A percentile compares a stretch with the other conserved stretches of the same genome.
Evolutionary conservation across 2,329 filamentous ascomycete genomes (phyloP).

Genomic region (Peltaster fructicola): DNA sequence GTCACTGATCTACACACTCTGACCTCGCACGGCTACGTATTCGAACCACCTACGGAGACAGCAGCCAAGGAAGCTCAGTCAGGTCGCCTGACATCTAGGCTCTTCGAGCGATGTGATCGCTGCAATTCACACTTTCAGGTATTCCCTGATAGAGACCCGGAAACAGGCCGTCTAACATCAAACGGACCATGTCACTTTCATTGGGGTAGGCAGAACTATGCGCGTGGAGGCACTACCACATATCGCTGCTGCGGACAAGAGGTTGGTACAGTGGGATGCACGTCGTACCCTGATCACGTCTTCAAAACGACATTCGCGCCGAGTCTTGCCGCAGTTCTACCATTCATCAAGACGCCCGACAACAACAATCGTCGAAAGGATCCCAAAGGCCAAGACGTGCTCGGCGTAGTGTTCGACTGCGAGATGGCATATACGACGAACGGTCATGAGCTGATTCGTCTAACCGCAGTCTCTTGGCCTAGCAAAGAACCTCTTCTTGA

Average conservation of each 20-base stretch:
- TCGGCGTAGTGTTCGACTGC: slow-evolving; percentile 76
- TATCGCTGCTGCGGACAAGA: slow-evolving; percentile 67
- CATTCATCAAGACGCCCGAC: slow-evolving; percentile 61
- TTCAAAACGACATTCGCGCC: slow-evolving; percentile 68
- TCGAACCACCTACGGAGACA: slow-evolving; percentile 42
- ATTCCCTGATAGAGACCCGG: slow-evolving; percentile 64
- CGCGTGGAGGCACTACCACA: slow-evolving; percentile 37
- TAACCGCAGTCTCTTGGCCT: slow-evolving; percentile 84
- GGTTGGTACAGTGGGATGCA: slow-evolving; percentile 64
- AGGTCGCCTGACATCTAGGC: slow-evolving; percentile 48
- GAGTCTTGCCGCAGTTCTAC: slow-evolving; percentile 58
- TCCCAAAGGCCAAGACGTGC: slow-evolving; percentile 12
- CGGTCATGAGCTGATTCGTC: slow-evolving; percentile 73
- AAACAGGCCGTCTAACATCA: slow-evolving; percentile 60
- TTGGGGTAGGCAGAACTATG: slow-evolving; percentile 48
- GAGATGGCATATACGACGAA: slow-evolving; percentile 92
- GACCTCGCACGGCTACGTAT: slow-evolving; percentile 59
- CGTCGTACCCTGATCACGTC: slow-evolving; percentile 54
- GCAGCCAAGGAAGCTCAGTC: slow-evolving; percentile 49
- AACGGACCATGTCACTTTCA: slow-evolving; percentile 71
- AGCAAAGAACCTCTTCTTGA: slow-evolving; percentile 58
- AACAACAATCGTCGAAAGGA: slow-evolving; percentile 36
- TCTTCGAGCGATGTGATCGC: slow-evolving; percentile 79
- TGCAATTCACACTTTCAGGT: slow-evolving; percentile 79
- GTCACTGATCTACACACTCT: slow-evolving; percentile 47